Evolutionary conservation across 2,329 filamentous ascomycete species (phyloP), one percentile per base, ranked within the genome.

Genomic region (Alternaria panax): DNA sequence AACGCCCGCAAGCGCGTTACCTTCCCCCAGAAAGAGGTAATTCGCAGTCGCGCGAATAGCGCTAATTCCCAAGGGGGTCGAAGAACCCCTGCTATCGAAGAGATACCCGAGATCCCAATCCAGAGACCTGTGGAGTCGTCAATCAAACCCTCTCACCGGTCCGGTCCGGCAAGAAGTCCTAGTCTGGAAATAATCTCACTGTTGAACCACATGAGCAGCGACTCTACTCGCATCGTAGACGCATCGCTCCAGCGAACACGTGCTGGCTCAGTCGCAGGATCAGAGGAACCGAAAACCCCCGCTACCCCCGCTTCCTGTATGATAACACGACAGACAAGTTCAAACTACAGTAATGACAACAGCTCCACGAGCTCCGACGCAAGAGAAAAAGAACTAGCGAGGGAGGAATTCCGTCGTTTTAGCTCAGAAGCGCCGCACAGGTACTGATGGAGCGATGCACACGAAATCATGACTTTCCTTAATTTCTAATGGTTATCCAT

Each of bases 181-280:
- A 69, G 65, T 43, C 54, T 68, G 3, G 68, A 70, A 55, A 59
- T 70, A 51, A 69, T 70, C 28, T 57, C 60, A 2, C 56, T 68
- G 2, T 32, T 63, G 20, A 62, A 62, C 51, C 51, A 45, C 48
- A 62, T 60, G 51, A 59, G 54, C 18, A 48, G 22, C 18, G 51
- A 57, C 18, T 59, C 45, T 40, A 56, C 52, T 18, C 65, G 59
- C 50, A 51, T 66, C 38, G 28, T 60, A 9, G 65, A 70, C 28
- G 48, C 66, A 40, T 64, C 57, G 7, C 41, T 63, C 8, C 63
- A 64, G 34, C 54, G 51, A 46, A 34, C 60, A 36, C 14, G 42
- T 27, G 38, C 57, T 16, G 51, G 32, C 40, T 34, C 30, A 42
- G 32, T 42, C 34, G 30, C 46, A n/a, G 30, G 12, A 27, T 38